Conservation (phyloP, 257 asterid genomes). For the Eustoma russellianum region DNA sequence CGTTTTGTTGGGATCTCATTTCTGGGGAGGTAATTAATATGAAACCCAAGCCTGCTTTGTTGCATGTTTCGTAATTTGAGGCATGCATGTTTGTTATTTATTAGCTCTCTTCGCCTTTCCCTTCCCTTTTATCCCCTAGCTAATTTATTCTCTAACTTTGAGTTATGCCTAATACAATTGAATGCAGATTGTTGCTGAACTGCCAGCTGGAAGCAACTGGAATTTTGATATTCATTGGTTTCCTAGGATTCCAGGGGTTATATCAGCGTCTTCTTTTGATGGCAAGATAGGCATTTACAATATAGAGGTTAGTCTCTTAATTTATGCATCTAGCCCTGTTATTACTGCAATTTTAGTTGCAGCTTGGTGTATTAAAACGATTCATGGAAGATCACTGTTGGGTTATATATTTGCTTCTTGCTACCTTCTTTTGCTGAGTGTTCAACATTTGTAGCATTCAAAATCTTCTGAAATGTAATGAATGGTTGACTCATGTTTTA, state of each 20-base stretch:
- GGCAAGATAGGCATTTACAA: slow-evolving; percentile 93
- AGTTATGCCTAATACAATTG: slow-evolving; percentile 7
- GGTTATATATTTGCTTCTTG: too few species aligned
- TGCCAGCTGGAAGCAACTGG: slow-evolving; percentile 97
- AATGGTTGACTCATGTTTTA: too few species aligned
- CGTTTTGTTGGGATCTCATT: slow-evolving; percentile 92
- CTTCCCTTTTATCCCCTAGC: slow-evolving; percentile 6
- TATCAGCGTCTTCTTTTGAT: slow-evolving; percentile 96
- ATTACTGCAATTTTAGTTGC: too few species aligned
- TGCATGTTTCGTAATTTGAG: neutral
- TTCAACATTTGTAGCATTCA: neutral
- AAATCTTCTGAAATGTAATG: too few species aligned
- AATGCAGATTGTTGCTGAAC: slow-evolving; percentile 78
- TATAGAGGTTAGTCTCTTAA: slow-evolving; percentile 57
- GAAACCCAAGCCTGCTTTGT: slow-evolving; percentile 4
- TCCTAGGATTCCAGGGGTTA: slow-evolving; percentile 81
- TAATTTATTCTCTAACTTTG: neutral
- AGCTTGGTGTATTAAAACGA: too few species aligned
- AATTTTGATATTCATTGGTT: slow-evolving; percentile 97
- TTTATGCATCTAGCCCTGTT: neutral
- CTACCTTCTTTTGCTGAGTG: too few species aligned
- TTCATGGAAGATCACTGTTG: too few species aligned
- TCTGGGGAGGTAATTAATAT: slow-evolving; percentile 69
- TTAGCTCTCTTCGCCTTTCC: neutral
- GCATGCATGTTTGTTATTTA: neutral